Conservation (phyloP, 192 early-diverging fungal species). For the Gigaspora rosea region DNA sequence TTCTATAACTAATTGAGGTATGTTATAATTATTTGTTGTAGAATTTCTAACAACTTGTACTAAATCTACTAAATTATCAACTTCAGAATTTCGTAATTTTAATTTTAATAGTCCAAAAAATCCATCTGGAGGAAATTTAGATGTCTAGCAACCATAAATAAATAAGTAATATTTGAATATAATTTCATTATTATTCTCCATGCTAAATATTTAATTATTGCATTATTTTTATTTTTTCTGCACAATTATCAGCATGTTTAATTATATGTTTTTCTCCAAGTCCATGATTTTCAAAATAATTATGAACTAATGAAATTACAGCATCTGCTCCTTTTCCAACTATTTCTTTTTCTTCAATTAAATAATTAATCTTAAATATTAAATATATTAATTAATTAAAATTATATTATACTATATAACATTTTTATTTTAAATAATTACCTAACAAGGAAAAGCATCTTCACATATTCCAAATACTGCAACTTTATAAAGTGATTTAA, state of each 20-base stretch:
- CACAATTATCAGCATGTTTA: background rate
- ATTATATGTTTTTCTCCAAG: slow-evolving; percentile 4
- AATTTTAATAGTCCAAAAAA: slow-evolving; percentile 4
- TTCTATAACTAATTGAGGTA: background rate
- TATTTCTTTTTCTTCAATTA: slow-evolving; percentile 1
- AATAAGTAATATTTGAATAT: background rate
- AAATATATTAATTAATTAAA: background rate
- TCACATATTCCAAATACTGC: slow-evolving; percentile 2
- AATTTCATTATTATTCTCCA: background rate
- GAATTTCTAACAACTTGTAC: background rate
- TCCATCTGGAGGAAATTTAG: background rate
- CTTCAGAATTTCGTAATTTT: background rate
- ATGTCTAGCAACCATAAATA: background rate
- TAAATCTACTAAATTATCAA: slow-evolving; percentile 2
- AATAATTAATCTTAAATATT: background rate
- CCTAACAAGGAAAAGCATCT: background rate
- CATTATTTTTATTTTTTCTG: background rate
- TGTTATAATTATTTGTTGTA: background rate
- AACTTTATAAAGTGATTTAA: slow-evolving; percentile 14
- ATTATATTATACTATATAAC: background rate
- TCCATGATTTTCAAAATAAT: background rate
- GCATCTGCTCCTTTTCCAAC: background rate
- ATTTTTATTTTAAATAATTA: background rate
- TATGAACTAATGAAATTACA: slow-evolving; percentile 2
- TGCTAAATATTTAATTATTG: background rate